Percentiles rank a stretch among this genome's conserved stretches.
Evolutionary conservation across 768 basidiomycete species (phyloP).

Genomic region (Trametes maxima): DNA sequence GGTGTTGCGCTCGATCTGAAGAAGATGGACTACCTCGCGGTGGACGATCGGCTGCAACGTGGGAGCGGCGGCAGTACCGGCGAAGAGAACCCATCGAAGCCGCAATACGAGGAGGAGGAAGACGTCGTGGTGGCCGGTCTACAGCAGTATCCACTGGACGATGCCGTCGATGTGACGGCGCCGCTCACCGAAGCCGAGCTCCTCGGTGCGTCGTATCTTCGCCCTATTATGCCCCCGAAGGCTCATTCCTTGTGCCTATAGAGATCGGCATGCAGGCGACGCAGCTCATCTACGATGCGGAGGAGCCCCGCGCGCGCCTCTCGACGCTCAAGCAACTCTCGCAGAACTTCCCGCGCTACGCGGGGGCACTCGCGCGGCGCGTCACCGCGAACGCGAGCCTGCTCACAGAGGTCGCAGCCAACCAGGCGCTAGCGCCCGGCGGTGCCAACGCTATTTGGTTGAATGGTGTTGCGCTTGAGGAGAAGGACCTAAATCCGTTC

Average conservation of each 20-base stretch:
- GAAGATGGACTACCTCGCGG: slow-evolving; percentile 93
- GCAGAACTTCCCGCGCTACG: slow-evolving; percentile 90
- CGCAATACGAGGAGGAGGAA: slow-evolving; percentile 10
- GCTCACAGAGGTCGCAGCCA: slow-evolving; percentile 55
- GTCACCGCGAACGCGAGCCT: slow-evolving; percentile 56
- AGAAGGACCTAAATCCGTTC: slow-evolving; percentile 72
- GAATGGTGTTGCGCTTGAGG: slow-evolving; percentile 68
- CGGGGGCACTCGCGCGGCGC: slow-evolving; percentile 70
- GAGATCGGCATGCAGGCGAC: slow-evolving; percentile 73
- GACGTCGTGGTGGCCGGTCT: slow-evolving; percentile 30
- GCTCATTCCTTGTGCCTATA: slow-evolving; percentile 26
- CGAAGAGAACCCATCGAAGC: background rate
- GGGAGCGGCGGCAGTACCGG: background rate
- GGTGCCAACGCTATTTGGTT: slow-evolving; percentile 72
- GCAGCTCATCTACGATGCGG: slow-evolving; percentile 71
- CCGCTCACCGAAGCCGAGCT: slow-evolving; percentile 43
- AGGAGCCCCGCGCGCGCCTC: slow-evolving; percentile 38
- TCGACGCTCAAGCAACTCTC: slow-evolving; percentile 65
- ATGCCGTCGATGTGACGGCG: slow-evolving; percentile 22
- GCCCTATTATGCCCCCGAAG: background rate
- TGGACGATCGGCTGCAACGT: slow-evolving; percentile 72
- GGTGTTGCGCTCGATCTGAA: slow-evolving; percentile 93
- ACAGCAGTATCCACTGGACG: slow-evolving; percentile 32
- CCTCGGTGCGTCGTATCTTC: slow-evolving; percentile 38
- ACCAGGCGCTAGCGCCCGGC: slow-evolving; percentile 53